Evolutionary conservation across 1,139 yeast genomes (phyloP).

Genomic region (Torulaspora pretoriensis): DNA sequence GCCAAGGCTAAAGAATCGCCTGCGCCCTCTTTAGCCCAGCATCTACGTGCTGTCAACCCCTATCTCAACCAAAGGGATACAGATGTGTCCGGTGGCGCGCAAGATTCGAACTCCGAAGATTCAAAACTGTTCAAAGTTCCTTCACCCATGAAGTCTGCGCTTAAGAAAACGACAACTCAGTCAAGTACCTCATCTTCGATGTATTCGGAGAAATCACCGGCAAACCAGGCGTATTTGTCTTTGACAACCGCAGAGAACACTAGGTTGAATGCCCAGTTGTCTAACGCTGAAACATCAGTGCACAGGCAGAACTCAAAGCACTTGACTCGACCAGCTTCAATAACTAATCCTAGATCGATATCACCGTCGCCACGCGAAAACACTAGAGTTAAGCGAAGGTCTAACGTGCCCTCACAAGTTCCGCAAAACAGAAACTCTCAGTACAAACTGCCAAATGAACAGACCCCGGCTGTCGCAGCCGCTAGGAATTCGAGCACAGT

Average conservation of each 20-base stretch:
- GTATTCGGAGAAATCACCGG: conserved; percentile 38
- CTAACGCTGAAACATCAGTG: conserved; percentile 35
- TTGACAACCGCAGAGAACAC: conserved; percentile 76
- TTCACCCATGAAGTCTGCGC: conserved; percentile 59
- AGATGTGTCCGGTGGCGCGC: not conserved
- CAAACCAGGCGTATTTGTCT: conserved; percentile 60
- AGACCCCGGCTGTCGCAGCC: conserved; percentile 7
- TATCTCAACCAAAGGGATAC: conserved; percentile 12
- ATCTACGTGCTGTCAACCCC: conserved; percentile 22
- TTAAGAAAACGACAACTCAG: conserved; percentile 44
- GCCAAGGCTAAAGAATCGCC: not conserved
- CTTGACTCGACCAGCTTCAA: conserved; percentile 25
- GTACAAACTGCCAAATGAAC: conserved; percentile 6
- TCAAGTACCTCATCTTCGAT: conserved; percentile 14
- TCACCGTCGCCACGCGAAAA: conserved; percentile 20
- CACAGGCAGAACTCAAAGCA: conserved; percentile 16
- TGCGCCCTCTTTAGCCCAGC: conserved; percentile 15
- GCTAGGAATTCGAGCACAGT: conserved; percentile 8
- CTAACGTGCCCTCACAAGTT: conserved; percentile 8
- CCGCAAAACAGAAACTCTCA: conserved; percentile 1
- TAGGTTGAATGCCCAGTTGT: conserved; percentile 58
- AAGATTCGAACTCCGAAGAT: not conserved
- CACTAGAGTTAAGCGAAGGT: conserved; percentile 12
- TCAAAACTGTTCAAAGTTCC: conserved; percentile 12
- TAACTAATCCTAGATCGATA: conserved; percentile 14